phyloP scores from a whole-genome alignment of 2,329 filamentous ascomycete species.

The Rhinocladiella mackenziei region DNA sequence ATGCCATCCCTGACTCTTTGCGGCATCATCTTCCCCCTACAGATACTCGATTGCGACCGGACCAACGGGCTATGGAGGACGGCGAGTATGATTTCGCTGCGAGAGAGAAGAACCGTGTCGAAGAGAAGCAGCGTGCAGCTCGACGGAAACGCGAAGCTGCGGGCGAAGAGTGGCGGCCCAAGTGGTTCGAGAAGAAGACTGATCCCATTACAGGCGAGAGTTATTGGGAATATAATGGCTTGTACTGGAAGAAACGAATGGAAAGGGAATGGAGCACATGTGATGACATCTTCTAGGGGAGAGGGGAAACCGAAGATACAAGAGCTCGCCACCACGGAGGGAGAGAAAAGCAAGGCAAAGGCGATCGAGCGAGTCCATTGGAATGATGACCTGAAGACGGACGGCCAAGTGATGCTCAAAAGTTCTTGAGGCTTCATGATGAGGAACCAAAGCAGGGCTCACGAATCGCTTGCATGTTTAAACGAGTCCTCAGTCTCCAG shows the following conservation, averaged over 20 bases:
- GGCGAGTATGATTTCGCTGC: constrained; percentile 94
- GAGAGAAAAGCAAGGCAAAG: too few species aligned
- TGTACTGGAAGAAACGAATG: constrained; percentile 75
- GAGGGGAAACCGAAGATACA: too few species aligned
- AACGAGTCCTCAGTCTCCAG: too few species aligned
- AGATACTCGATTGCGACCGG: constrained; percentile 85
- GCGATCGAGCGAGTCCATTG: too few species aligned
- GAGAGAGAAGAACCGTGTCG: constrained; percentile 87
- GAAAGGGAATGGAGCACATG: constrained; percentile 62
- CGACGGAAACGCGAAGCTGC: constrained; percentile 67
- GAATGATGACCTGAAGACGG: too few species aligned
- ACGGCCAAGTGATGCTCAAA: too few species aligned
- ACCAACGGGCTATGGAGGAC: constrained; percentile 97
- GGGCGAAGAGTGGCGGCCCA: constrained; percentile 76
- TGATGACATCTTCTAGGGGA: constrained; percentile 69
- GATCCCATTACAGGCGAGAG: constrained; percentile 80
- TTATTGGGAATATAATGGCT: constrained; percentile 83
- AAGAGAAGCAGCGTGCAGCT: constrained; percentile 81
- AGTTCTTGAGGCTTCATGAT: too few species aligned
- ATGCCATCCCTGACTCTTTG: constrained; percentile 83
- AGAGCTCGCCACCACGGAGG: too few species aligned
- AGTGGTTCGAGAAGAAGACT: constrained; percentile 73
- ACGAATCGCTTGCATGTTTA: too few species aligned
- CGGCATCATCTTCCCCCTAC: constrained; percentile 77
- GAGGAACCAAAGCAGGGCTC: too few species aligned